A percentile compares a stretch with the other conserved stretches of the same genome.
Conservation (phyloP, 139 green algal species). For the Axilococcus clingmanii region DNA sequence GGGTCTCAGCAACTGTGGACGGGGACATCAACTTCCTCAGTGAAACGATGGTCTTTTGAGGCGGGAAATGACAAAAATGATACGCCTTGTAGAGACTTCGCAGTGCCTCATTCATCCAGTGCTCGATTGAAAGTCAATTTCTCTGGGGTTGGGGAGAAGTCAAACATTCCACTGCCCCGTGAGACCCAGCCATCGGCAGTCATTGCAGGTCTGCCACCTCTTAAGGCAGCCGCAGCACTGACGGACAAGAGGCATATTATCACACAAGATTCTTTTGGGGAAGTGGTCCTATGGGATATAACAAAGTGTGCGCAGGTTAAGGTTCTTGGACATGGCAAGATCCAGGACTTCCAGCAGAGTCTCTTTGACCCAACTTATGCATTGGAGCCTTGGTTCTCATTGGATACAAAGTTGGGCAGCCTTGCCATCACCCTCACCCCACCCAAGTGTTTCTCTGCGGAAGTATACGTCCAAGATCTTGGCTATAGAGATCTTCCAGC, state of each 20-base stretch:
- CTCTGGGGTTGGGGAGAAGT: neutral
- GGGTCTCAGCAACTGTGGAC: constrained; percentile 38
- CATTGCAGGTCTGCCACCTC: constrained; percentile 13
- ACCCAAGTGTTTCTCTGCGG: constrained; percentile 63
- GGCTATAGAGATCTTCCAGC: constrained; percentile 22
- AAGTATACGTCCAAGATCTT: constrained; percentile 62
- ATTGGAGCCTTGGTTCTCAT: constrained; percentile 65
- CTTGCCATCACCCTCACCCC: constrained; percentile 62
- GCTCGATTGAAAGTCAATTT: neutral
- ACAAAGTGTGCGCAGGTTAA: constrained; percentile 34
- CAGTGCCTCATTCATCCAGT: too few relatives aligned
- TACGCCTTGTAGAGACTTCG: too few relatives aligned
- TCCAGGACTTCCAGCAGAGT: constrained; percentile 27
- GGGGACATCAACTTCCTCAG: constrained; percentile 33
- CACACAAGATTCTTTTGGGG: constrained; percentile 43
- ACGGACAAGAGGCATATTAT: constrained; percentile 62
- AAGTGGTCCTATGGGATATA: constrained; percentile 64
- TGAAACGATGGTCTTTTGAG: constrained; percentile 17
- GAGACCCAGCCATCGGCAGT: neutral
- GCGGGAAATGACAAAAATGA: neutral
- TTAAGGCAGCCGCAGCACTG: constrained; percentile 26
- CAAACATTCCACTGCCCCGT: neutral
- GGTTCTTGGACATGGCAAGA: constrained; percentile 8
- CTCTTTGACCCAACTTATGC: constrained; percentile 54
- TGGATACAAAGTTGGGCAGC: constrained; percentile 54